A percentile compares a stretch with the other conserved stretches of the same genome.
These are phyloP conservation scores for Whalleya microplaca DNA, from an alignment of 2,329 filamentous ascomycete species.

Conservation along the genomic window DNA sequence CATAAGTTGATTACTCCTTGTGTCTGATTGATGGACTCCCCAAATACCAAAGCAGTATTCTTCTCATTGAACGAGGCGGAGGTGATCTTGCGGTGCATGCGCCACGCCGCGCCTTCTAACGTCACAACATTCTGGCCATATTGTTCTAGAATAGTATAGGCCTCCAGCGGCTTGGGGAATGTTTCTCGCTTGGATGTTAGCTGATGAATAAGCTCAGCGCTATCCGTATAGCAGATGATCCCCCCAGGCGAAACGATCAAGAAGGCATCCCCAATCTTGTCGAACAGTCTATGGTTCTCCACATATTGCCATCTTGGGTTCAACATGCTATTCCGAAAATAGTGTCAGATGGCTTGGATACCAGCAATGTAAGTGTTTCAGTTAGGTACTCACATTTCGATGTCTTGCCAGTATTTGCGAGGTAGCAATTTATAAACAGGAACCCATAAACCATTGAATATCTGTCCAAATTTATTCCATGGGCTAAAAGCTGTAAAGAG, in stretches of 20 bases:
- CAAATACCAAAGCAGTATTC: conserved; percentile 71
- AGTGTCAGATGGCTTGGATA: not conserved
- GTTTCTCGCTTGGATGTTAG: conserved; percentile 68
- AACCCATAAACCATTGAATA: conserved; percentile 57
- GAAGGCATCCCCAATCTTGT: conserved; percentile 64
- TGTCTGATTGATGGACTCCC: conserved; percentile 65
- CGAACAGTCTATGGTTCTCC: conserved; percentile 61
- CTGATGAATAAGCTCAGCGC: conserved; percentile 68
- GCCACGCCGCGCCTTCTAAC: conserved; percentile 72
- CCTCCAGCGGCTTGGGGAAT: conserved; percentile 69
- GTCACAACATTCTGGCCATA: conserved; percentile 75
- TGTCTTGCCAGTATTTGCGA: conserved; percentile 56
- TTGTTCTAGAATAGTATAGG: conserved; percentile 62
- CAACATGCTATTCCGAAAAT: conserved; percentile 49
- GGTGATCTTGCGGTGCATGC: conserved; percentile 72
- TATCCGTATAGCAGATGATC: conserved; percentile 60
- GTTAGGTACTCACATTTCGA: conserved; percentile 58
- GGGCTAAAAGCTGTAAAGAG: conserved; percentile 48
- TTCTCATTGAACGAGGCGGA: conserved; percentile 76
- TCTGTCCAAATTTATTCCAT: conserved; percentile 58
- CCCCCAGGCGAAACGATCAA: conserved; percentile 62
- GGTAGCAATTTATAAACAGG: conserved; percentile 61
- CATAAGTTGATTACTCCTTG: conserved; percentile 63
- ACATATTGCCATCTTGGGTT: conserved; percentile 63
- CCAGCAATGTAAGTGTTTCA: not conserved